Percentiles rank a stretch among this genome's conserved stretches.
Conservation (phyloP, 1,139 yeast genomes). For the Entelexis sorbosivorans region DNA sequence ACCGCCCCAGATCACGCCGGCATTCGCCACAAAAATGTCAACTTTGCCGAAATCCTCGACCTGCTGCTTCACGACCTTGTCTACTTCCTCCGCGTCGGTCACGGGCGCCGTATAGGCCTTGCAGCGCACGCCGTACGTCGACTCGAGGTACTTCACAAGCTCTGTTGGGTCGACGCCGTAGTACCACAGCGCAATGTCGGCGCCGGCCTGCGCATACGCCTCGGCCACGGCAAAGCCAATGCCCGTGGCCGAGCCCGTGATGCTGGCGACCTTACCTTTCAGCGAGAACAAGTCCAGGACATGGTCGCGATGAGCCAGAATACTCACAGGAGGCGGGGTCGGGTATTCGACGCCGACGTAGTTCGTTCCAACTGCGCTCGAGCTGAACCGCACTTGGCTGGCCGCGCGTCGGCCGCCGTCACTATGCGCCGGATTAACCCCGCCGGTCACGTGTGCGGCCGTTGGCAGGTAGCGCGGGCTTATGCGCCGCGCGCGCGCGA, state of each 20-base stretch:
- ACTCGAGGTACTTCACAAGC: conserved; percentile 34
- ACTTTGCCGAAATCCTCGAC: conserved; percentile 52
- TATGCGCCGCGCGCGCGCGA: too few relatives aligned
- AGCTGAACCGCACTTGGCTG: too few relatives aligned
- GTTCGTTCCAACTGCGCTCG: not conserved
- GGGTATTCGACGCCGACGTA: conserved; percentile 20
- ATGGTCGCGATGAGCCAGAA: conserved; percentile 13
- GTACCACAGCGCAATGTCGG: conserved; percentile 79
- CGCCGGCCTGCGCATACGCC: conserved; percentile 83
- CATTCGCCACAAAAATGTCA: conserved; percentile 68
- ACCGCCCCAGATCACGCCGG: conserved; percentile 52
- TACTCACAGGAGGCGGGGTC: conserved; percentile 14
- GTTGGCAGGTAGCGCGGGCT: too few relatives aligned
- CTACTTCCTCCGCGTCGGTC: conserved; percentile 43
- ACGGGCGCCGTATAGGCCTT: conserved; percentile 56
- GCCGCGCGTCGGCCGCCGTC: too few relatives aligned
- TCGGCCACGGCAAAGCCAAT: conserved; percentile 76
- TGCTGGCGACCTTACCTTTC: conserved; percentile 44
- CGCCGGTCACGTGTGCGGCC: too few relatives aligned
- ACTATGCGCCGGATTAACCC: too few relatives aligned
- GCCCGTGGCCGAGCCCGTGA: conserved; percentile 78
- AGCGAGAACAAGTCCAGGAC: conserved; percentile 22
- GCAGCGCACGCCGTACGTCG: conserved; percentile 43
- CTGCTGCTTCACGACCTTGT: conserved; percentile 40
- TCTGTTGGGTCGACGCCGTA: conserved; percentile 35